Evolutionary conservation across 805 yeast species (phyloP), one percentile per base, ranked within the genome.

Genomic region (Kodamaea kaohsiungensis): DNA sequence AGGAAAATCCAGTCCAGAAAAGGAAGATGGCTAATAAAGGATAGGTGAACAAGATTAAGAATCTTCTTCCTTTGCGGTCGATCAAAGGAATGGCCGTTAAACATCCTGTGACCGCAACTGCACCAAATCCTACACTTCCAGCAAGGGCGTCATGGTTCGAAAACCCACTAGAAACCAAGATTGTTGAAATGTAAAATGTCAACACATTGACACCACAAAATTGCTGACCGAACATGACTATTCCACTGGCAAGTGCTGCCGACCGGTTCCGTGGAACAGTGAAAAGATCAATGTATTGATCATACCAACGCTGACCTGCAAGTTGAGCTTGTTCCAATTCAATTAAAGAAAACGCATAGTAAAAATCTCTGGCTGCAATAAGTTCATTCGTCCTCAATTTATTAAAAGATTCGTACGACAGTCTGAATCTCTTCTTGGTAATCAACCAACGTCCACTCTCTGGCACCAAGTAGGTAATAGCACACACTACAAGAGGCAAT

Each of bases 391-490:
- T 19, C 13, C 63, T 46, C 51, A 60, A 53, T n/a, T 22, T 51
- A 3, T 10, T 12, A 25, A 60, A 53, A 10, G 61, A 49, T 30
- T 52, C 46, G 13, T 46, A 58, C 0, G 69, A 65, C 8, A 60
- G 63, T 1, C 49, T 57, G 10, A 47, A 52, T 27, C 61, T 54
- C 2, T 53, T 47, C 46, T 58, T 51, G 2, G 54, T 49, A 55
- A 66, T 55, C n/a, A 64, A 52, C 66, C 66, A 66, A 37, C 70
- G 56, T 2, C 69, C 69, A 1, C 67, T 63, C 47, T 66, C 69
- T 1, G 70, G 68, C 43, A 60, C 56, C 46, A 59, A 55, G 46
- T 58, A 60, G 2, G 64, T 59, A 18, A 62, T 33, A 2, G 53
- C 54, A 46, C 51, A 43, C 2, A 48, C 54, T 12, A 60, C 42